Evolutionary conservation across 2,329 filamentous ascomycete genomes (phyloP).

Genomic region (Pseudocercospora eumusae): DNA sequence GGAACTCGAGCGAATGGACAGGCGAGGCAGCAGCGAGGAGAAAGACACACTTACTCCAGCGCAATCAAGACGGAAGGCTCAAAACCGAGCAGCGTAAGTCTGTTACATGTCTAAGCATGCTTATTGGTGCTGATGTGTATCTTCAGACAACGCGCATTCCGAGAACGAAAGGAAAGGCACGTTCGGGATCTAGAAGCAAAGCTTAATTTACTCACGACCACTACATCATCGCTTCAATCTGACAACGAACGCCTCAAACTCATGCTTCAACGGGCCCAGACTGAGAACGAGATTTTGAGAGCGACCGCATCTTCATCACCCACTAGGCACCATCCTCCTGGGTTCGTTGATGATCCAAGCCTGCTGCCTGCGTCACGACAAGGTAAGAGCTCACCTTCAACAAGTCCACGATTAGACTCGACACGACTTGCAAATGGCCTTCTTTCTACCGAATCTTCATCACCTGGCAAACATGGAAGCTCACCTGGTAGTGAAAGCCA

Average conservation of each 20-base stretch:
- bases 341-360: constrained; percentile 37
- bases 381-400: constrained; percentile 21
- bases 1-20: constrained; percentile 34
- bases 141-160: constrained; percentile 87
- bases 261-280: constrained; percentile 78
- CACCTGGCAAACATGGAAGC: constrained; percentile 19
- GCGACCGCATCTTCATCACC: constrained; percentile 64
- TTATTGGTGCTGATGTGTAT: constrained; percentile 6
- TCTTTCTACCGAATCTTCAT: constrained; percentile 25
- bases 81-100: constrained; percentile 71
- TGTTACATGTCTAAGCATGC: constrained; percentile 4
- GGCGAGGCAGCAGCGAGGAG: constrained; percentile 50
- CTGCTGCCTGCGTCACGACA: constrained; percentile 28
- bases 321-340: constrained; percentile 48
- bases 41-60: constrained; percentile 51
- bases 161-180: constrained; percentile 91
- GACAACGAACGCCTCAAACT: constrained; percentile 87
- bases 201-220: constrained; percentile 73
- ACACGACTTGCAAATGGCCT: constrained; percentile 27
- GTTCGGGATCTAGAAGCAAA: constrained; percentile 91
- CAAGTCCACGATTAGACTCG: constrained; percentile 12
- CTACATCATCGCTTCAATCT: constrained; percentile 68
- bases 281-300: constrained; percentile 89
- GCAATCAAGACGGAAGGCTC: constrained; percentile 64
- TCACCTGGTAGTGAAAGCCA: constrained; percentile 46